Evolutionary conservation across 2,329 filamentous ascomycete genomes (phyloP), one percentile per base, ranked within the genome.

Genomic region (Aspergillus terreus): DNA sequence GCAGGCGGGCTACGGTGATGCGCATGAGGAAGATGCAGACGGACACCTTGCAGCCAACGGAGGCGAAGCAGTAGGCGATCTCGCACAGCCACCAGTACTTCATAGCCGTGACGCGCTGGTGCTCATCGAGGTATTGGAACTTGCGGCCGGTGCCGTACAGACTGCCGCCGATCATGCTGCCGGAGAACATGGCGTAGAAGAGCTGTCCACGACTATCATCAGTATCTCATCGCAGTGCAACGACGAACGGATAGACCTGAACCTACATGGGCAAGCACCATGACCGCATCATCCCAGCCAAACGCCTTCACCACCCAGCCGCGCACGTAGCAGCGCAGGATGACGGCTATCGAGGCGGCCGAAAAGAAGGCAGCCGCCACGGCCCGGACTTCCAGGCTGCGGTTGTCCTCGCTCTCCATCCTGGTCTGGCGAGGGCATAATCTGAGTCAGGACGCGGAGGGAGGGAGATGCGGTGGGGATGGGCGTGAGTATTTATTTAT

Each of bases 1-100:
- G 79, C 17, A 69, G 53, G 25, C 64, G 66, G 44, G 71, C 68
- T n/a, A 76, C 63, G 1, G 77, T 76, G 27, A 82, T 71, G 40
- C 79, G 75, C 23, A 81, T 70, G 21, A 82, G 69, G 65, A 82
- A 80, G 21, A 80, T 70, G 23, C 72, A 77, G 47, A 82, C 73
- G 3, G 78, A 75, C 40, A 81, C 70, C 53, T 80, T 80, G 55
- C 78, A 71, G 14, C 72, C 63, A 46, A 75, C 69, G 4, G 73
- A 78, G 4, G 74, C 66, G 30, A 78, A 60, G 4, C 75, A 73
- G 59, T 82, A 82, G 47, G 77, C 73, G 12, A 79, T 63, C 53
- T 81, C 78, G 58, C 76, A 78, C 11, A 81, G 68, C 66, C 76
- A 82, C 77, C 77, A 81, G 49, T 61, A 68, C 58, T 59, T 58